Evolutionary conservation across 169 alveolate species (phyloP).

Genomic region (Plasmodium ovale): DNA sequence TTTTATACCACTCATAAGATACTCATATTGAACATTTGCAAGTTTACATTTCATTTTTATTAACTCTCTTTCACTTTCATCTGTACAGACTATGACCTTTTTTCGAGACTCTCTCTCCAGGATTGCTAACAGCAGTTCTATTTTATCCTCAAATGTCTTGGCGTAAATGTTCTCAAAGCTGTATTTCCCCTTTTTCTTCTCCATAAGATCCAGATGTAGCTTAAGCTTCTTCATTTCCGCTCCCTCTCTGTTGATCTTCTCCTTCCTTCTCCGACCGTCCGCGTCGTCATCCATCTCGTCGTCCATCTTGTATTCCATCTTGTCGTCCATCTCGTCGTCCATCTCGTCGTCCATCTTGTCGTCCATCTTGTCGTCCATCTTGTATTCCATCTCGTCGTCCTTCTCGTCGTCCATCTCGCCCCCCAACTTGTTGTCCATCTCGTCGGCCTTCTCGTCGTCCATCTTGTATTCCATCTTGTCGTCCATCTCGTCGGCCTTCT

Average conservation of each 20-base stretch:
- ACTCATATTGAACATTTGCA: slow-evolving; percentile 52
- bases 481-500: background rate
- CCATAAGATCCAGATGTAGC: background rate
- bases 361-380: background rate
- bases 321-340: background rate
- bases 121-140: slow-evolving; percentile 20
- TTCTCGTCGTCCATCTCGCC: background rate
- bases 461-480: background rate
- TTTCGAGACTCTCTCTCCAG: slow-evolving; percentile 34
- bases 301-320: background rate
- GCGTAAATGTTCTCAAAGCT: slow-evolving; percentile 21
- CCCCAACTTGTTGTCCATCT: background rate
- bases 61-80: slow-evolving; percentile 43
- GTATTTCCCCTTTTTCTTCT: slow-evolving; percentile 13
- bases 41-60: slow-evolving; percentile 43
- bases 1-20: slow-evolving; percentile 14
- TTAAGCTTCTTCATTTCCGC: slow-evolving; percentile 21
- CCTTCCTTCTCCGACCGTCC: background rate
- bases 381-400: background rate
- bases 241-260: slow-evolving; percentile 29
- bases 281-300: background rate
- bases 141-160: slow-evolving; percentile 30
- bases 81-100: slow-evolving; percentile 37
- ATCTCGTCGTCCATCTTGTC: background rate
- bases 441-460: background rate